Evolutionary conservation across 176 grass and related monocot species (phyloP), one percentile per base, ranked within the genome.

Genomic region (Dactylis glomerata): DNA sequence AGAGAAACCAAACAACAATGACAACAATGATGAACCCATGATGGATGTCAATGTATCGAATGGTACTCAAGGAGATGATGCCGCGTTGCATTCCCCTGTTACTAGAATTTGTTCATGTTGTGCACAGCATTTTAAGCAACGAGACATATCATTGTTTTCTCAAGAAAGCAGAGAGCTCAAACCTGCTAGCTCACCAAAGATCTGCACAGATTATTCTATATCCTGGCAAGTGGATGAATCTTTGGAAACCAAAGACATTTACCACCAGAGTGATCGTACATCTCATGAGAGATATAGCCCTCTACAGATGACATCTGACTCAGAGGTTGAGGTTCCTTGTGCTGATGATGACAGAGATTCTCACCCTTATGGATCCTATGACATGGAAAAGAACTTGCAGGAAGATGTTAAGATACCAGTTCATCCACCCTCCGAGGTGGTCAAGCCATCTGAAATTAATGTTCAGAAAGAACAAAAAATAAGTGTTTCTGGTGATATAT

Each of bases 301-400:
- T 59, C 67, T 90, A 62, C 94, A 91, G 57, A 87, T 87, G 88
- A 88, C 77, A 70, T 89, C 96, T 68, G 93, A 94, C 68, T 94
- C 89, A 0, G 91, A 96, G 33, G 55, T 71, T 37, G 85, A 95
- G 73, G 78, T 83, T 67, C 76, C 74, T 59, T 68, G 73, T 80
- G 46, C 55, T 72, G 78, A 86, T 91, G 93, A 82, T 76, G 83
- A 63, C 80, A 75, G 41, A 72, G 85, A 64, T 54, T 85, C 77
- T 74, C 49, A 20, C 52, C 82, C 40, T 62, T 14, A 32, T 86
- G 57, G 58, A 79, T 32, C 82, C 42, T 77, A 37, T 47, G 34
- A 51, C 62, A 22, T 81, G 28, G 64, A 81, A 38, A 79, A 87
- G 41, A 66, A 78, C 57, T 80, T 73, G n/a, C 59, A 79, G 66